Percentiles rank a stretch among this genome's conserved stretches.
Evolutionary conservation across 306 rosid genomes (phyloP).

Genomic region (Malus sieversii): DNA sequence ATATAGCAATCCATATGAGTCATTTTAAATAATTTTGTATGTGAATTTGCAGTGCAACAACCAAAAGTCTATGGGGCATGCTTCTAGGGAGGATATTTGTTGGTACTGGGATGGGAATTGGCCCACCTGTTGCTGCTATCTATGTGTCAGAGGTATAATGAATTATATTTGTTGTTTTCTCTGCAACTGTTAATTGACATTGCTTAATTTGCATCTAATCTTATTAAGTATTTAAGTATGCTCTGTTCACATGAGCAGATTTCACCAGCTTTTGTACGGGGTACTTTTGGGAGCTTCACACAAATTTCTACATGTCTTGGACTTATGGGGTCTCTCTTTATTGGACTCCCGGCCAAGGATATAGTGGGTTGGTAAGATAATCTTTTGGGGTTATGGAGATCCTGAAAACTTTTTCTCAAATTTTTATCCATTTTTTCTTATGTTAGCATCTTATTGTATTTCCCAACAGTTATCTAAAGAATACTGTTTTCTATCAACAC

Average conservation of each 20-base stretch:
- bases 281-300: slow-evolving; percentile 69
- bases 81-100: slow-evolving; percentile 79
- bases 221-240: neutral
- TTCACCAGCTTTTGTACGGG: slow-evolving; percentile 71
- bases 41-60: slow-evolving; percentile 49
- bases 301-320: slow-evolving; percentile 89
- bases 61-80: slow-evolving; percentile 72
- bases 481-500: slow-evolving; percentile 1
- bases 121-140: slow-evolving; percentile 79
- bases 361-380: slow-evolving; percentile 64
- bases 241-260: slow-evolving; percentile 39
- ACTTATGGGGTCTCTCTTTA: slow-evolving; percentile 56
- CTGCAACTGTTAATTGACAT: slow-evolving; percentile 1
- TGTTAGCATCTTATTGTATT: slow-evolving; percentile 2
- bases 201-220: neutral
- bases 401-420: slow-evolving; percentile 2
- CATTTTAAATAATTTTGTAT: neutral
- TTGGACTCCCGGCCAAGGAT: slow-evolving; percentile 74
- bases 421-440: neutral
- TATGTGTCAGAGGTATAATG: slow-evolving; percentile 70
- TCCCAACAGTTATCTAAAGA: slow-evolving; percentile 1
- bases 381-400: neutral
- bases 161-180: slow-evolving; percentile 11
- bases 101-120: slow-evolving; percentile 83
- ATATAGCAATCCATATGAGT: neutral